Evolutionary conservation across 208 protist genomes (phyloP), one percentile per base, ranked within the genome.

Genomic region (Leishmania tarentolae): DNA sequence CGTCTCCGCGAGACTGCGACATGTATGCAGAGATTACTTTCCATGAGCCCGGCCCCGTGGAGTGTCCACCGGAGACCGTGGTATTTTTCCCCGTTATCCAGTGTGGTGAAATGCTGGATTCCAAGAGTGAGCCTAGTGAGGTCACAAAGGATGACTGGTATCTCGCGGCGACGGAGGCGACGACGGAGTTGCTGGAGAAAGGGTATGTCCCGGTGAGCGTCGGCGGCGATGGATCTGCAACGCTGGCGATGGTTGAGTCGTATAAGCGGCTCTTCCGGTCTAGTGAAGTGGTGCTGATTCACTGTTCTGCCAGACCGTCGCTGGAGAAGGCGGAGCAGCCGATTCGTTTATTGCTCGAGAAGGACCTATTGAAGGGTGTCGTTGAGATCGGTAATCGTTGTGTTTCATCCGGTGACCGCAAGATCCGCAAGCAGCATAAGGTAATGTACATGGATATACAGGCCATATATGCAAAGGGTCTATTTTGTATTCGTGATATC

Each of bases 381-480:
- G 91, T 97, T 46, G 93, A 92, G 80, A 81, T 97, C 19, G 92
- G 91, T 28, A 97, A 95, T 77, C 90, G 93, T 21, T 88, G 87
- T 52, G 91, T 95, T 63, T 88, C 87, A 21, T 89, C 86, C 28
- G 86, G 83, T 0, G 92, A 95, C 73, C 88, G 93, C 35, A 93
- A 89, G 75, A 80, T 94, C 19, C 90, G 93, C 17, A 97, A 95
- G 76, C 81, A 93, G 56, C 80, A 97, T 78, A 92, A 94, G 78
- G 89, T 93, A 59, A 88, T 95, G 79, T 97, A 97, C 83, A 95
- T 95, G 92, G 93, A 97, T 76, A 92, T 95, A 83, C 91, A 94
- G 52, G 93, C 91, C n/a, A 94, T 97, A 75, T 97, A 92, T 75
- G 86, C 91, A 3, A 97, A 97, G 63, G 92, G 92, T 1, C 72